Percentiles rank a stretch among this genome's conserved stretches.
phyloP scores from a whole-genome alignment of 352 stramenopile species.

The Globisporangium emineosum region DNA sequence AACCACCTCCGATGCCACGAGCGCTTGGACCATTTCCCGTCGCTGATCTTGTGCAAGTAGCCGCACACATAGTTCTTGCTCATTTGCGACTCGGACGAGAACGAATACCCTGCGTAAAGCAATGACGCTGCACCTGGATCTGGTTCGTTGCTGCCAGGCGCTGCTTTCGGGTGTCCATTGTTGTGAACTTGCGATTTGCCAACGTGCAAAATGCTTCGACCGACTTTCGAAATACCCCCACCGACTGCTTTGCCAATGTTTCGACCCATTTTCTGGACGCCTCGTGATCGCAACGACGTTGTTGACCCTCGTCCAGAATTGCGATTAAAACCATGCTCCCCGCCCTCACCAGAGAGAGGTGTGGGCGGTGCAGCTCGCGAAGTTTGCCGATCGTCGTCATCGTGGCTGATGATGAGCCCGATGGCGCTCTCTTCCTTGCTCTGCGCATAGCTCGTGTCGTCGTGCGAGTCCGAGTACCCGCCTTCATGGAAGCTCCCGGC shows the following conservation, averaged over 20 bases:
- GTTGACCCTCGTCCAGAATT: conserved; percentile 10
- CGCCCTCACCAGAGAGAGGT: conserved; percentile 9
- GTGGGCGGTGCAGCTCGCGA: conserved; percentile 16
- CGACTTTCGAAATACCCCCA: conserved; percentile 76
- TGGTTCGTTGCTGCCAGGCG: conserved; percentile 16
- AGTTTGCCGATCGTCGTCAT: conserved; percentile 8
- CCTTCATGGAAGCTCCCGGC: conserved; percentile 48
- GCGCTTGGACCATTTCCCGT: conserved; percentile 80
- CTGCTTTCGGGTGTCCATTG: conserved; percentile 10
- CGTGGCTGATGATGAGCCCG: conserved; percentile 6
- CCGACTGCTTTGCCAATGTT: conserved; percentile 79
- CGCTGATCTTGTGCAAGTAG: conserved; percentile 84
- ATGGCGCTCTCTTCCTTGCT: conserved; percentile 18
- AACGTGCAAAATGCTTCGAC: conserved; percentile 70
- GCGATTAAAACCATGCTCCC: conserved; percentile 17
- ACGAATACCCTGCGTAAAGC: conserved; percentile 47
- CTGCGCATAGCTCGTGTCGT: conserved; percentile 28
- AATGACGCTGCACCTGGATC: conserved; percentile 35
- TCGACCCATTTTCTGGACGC: conserved; percentile 71
- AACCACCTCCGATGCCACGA: conserved; percentile 87
- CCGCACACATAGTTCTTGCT: conserved; percentile 81
- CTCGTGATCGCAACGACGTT: conserved; percentile 29
- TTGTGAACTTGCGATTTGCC: conserved; percentile 45
- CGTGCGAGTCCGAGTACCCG: conserved; percentile 25
- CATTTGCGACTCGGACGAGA: conserved; percentile 75